These are phyloP conservation scores for Metrosideros polymorpha DNA, from an alignment of 441 rosid genomes.

Conservation along the genomic window DNA sequence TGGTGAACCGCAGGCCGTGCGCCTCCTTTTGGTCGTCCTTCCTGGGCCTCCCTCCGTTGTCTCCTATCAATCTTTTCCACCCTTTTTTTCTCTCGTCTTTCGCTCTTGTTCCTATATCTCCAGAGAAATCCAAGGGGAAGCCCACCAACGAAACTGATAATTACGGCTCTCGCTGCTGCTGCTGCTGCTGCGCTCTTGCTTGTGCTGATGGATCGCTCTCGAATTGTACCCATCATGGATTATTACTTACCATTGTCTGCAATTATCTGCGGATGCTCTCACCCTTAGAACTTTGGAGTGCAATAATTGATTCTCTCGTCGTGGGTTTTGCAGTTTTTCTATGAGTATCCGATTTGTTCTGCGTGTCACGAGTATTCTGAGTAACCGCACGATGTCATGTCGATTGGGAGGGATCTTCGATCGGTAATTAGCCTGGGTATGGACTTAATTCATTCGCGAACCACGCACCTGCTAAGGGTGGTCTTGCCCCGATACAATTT, in stretches of 20 bases:
- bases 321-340: background rate
- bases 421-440: background rate
- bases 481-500: background rate
- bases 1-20: background rate
- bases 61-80: background rate
- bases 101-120: background rate
- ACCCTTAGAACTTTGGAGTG: accelerated
- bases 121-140: background rate
- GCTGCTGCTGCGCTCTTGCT: background rate
- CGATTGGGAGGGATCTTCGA: background rate
- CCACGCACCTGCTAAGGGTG: background rate
- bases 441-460: background rate
- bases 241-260: background rate
- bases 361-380: background rate
- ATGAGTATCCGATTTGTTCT: background rate
- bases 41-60: background rate
- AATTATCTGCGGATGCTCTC: background rate
- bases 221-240: background rate
- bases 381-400: background rate
- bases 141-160: background rate
- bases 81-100: too few species aligned
- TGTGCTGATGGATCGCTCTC: background rate
- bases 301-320: background rate
- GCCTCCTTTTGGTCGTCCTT: background rate
- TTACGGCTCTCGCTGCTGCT: background rate